phyloP scores from a whole-genome alignment of 202 grass and related monocot species.

The Carex sylvatica region DNA sequence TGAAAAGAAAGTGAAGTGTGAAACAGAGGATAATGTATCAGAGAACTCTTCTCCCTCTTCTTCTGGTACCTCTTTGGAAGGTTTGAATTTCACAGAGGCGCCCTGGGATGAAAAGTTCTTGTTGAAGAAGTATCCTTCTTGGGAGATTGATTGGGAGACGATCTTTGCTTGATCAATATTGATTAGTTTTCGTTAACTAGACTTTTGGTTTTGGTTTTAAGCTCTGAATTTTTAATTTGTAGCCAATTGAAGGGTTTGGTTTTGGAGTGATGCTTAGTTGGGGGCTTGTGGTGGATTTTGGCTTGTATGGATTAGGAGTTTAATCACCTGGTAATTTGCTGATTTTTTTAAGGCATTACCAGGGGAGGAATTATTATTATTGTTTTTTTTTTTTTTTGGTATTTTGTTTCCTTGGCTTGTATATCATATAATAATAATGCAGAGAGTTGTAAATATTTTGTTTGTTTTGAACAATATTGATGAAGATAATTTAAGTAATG shows the following conservation, averaged over 20 bases:
- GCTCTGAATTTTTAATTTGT: slow-evolving; percentile 12
- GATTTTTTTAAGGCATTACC: slow-evolving; percentile 76
- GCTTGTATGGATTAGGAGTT: slow-evolving; percentile 42
- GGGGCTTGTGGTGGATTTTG: slow-evolving; percentile 8
- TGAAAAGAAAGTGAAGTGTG: slow-evolving; percentile 40
- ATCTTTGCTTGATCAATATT: slow-evolving; percentile 49
- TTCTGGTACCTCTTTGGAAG: slow-evolving; percentile 23
- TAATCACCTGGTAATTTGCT: slow-evolving; percentile 49
- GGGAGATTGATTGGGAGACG: slow-evolving; percentile 94
- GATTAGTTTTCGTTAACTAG: slow-evolving; percentile 26
- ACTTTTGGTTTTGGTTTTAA: slow-evolving; percentile 18
- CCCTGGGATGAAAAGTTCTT: slow-evolving; percentile 85
- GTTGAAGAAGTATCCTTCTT: slow-evolving; percentile 79
- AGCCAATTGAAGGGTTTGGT: not conserved
- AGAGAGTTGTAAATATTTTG: slow-evolving; percentile 18
- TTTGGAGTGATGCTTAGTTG: slow-evolving; percentile 27
- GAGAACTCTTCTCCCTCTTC: slow-evolving; percentile 39
- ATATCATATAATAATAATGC: slow-evolving; percentile 26
- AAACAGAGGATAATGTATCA: slow-evolving; percentile 40
- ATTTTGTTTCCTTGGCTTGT: slow-evolving; percentile 24
- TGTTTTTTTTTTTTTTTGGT: slow-evolving; percentile 20
- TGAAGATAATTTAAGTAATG: not conserved
- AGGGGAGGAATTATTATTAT: slow-evolving; percentile 39
- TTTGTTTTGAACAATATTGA: not conserved
- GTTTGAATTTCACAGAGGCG: slow-evolving; percentile 71